Base-by-base conservation (phyloP, 2,329 filamentous ascomycete genomes). In the Fusarium liriodendri region DNA sequence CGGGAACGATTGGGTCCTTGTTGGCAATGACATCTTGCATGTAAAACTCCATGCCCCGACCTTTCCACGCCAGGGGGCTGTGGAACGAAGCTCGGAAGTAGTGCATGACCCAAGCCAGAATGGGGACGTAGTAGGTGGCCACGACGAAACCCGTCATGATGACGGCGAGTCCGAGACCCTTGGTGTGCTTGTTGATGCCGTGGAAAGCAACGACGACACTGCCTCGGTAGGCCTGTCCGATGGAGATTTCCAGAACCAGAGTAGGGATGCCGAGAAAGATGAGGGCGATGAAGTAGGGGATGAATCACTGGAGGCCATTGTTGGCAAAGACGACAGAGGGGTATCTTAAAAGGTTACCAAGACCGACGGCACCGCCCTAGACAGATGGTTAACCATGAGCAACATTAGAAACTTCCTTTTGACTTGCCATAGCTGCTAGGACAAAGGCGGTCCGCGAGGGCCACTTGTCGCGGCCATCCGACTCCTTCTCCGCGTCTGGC, bases 161-260 rank as follows among this genome's bases (percentile, higher is more conserved):
- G 11, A 86, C 83, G 0, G 84, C 84, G 32, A 89, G 77, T 0
- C 88, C 88, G 0, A 87, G 84, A 3, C 88, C 88, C 73, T 86
- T 88, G 5, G 88, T 77, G 5, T 86, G 82, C 20, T 80, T 75
- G 73, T 88, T 85, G 63, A 88, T 81, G 37, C 85, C 87, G 74
- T 86, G 84, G 72, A 82, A 89, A 1, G 87, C 86, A 38, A 88
- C 84, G 13, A 88, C 84, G 0, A 82, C 84, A 10, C 87, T 87
- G n/a, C 86, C 86, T 3, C 87, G 86, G 71, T 89, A 89, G 1
- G 87, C 87, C 69, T 89, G 93, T 57, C 94, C 94, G 42, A 93
- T 93, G 35, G 91, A 92, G 57, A 89, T 87, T 69, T 90, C 87
- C n/a, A 89, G 83, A 5, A 88, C 83, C 16, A 89, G 82, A 0